A percentile compares a stretch with the other conserved stretches of the same genome.
phyloP scores from a whole-genome alignment of 345 rosid genomes.

The Eucalyptus guilfoylei region DNA sequence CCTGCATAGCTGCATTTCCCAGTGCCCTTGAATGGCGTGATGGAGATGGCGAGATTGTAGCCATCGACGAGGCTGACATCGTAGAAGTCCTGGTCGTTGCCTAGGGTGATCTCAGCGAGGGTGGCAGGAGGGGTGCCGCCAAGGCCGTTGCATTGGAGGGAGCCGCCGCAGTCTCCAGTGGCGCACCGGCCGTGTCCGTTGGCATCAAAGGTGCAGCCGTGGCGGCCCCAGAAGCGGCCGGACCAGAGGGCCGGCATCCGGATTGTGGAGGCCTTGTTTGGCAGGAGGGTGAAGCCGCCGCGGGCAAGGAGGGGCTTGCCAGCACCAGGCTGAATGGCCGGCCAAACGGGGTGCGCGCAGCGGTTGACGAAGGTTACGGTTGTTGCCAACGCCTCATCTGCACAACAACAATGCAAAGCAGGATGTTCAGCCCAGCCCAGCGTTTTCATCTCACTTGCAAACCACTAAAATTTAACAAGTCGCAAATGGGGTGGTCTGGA shows the following conservation, averaged over 20 bases:
- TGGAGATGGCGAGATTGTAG: conserved; percentile 80
- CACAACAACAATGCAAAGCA: not conserved
- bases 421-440: not conserved
- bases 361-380: conserved; percentile 66
- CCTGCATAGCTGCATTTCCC: conserved; percentile 89
- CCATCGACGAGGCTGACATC: conserved; percentile 97
- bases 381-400: conserved; percentile 32
- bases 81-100: conserved; percentile 72
- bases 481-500: not conserved
- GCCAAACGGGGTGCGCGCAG: conserved; percentile 85
- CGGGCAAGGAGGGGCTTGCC: conserved; percentile 66
- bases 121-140: conserved; percentile 95
- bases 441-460: not conserved
- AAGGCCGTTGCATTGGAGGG: conserved; percentile 68
- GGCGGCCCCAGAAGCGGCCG: conserved; percentile 97
- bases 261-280: conserved; percentile 48
- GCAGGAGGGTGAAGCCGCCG: conserved; percentile 74
- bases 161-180: conserved; percentile 87
- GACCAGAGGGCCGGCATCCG: conserved; percentile 80
- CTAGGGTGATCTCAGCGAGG: conserved; percentile 79
- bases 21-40: conserved; percentile 56
- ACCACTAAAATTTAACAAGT: not conserved
- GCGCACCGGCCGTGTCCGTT: conserved; percentile 70
- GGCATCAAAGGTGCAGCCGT: conserved; percentile 69
- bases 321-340: conserved; percentile 86